These are phyloP conservation scores for Xylaria sp. DNA, from an alignment of 2,329 filamentous ascomycete species.

Conservation along the genomic window DNA sequence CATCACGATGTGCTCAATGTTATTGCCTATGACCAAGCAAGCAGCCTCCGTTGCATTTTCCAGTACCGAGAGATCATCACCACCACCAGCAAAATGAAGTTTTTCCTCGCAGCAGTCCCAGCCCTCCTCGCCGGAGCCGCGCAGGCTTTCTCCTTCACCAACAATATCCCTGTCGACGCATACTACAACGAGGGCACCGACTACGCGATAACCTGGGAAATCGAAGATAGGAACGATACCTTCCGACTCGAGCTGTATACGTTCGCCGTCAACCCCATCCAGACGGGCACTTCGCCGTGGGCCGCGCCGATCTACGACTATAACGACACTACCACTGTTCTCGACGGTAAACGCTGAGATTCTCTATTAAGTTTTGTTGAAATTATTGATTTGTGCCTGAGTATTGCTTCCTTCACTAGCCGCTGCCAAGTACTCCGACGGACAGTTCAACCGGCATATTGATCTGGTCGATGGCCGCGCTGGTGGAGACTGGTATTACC, in stretches of 20 bases:
- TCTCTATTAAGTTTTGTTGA: not conserved
- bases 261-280: conserved; percentile 20
- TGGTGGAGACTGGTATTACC: conserved; percentile 28
- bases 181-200: conserved; percentile 25
- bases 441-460: conserved; percentile 26
- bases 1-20: conserved; percentile 3
- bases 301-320: conserved; percentile 21
- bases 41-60: not conserved
- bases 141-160: conserved; percentile 25
- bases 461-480: conserved; percentile 25
- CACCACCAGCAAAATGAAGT: conserved; percentile 15
- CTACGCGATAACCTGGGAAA: conserved; percentile 22
- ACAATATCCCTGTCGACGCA: conserved; percentile 29
- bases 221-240: conserved; percentile 20
- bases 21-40: not conserved
- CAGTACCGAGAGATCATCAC: not conserved
- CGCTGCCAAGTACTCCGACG: conserved; percentile 29
- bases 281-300: conserved; percentile 14
- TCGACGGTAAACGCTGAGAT: conserved; percentile 16
- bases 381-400: conserved; percentile 12
- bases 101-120: conserved; percentile 17
- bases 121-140: conserved; percentile 23
- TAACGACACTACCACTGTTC: conserved; percentile 28
- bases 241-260: conserved; percentile 29
- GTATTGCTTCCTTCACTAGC: conserved; percentile 5